These are phyloP conservation scores for Coemansia sp. DNA, from an alignment of 192 early-diverging fungal genomes.

Conservation along the genomic window DNA sequence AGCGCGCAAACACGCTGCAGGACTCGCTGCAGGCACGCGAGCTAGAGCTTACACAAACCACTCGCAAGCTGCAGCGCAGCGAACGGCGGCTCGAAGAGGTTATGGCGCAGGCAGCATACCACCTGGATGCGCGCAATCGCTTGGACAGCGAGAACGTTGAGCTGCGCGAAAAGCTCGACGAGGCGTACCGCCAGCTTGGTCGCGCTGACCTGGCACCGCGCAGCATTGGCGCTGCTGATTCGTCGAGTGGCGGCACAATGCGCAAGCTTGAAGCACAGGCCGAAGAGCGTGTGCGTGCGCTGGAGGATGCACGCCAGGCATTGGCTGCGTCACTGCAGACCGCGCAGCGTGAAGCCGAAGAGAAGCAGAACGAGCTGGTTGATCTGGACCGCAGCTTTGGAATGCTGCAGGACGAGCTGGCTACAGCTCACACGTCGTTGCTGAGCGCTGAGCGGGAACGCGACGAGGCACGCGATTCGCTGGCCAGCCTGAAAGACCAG, in stretches of 20 bases:
- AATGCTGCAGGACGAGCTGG: slow-evolving; percentile 49
- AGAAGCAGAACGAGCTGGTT: slow-evolving; percentile 65
- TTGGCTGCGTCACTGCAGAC: slow-evolving; percentile 75
- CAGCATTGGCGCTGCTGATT: slow-evolving; percentile 40
- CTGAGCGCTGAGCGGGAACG: slow-evolving; percentile 46
- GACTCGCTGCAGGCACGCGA: slow-evolving; percentile 64
- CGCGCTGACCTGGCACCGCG: slow-evolving; percentile 59
- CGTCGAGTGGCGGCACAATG: slow-evolving; percentile 11
- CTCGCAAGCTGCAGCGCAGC: slow-evolving; percentile 63
- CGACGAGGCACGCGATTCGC: slow-evolving; percentile 38
- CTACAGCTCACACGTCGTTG: slow-evolving; percentile 27
- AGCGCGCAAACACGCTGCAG: slow-evolving; percentile 65
- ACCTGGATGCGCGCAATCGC: slow-evolving; percentile 63
- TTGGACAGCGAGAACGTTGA: slow-evolving; percentile 63
- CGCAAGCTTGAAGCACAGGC: slow-evolving; percentile 59
- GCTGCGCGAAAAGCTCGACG: slow-evolving; percentile 62
- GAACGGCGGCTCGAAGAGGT: slow-evolving; percentile 72
- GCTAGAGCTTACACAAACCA: slow-evolving; percentile 57
- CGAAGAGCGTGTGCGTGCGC: slow-evolving; percentile 70
- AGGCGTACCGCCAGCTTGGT: slow-evolving; percentile 57
- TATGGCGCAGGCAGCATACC: slow-evolving; percentile 65
- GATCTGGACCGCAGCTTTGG: slow-evolving; percentile 56
- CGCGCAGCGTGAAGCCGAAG: slow-evolving; percentile 76
- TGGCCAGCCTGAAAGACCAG: slow-evolving; percentile 34
- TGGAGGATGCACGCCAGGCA: slow-evolving; percentile 80